Percentiles rank a stretch among this genome's conserved stretches.
Conservation (phyloP, 2,329 filamentous ascomycete genomes). For the Hirsutella rhossiliensis region DNA sequence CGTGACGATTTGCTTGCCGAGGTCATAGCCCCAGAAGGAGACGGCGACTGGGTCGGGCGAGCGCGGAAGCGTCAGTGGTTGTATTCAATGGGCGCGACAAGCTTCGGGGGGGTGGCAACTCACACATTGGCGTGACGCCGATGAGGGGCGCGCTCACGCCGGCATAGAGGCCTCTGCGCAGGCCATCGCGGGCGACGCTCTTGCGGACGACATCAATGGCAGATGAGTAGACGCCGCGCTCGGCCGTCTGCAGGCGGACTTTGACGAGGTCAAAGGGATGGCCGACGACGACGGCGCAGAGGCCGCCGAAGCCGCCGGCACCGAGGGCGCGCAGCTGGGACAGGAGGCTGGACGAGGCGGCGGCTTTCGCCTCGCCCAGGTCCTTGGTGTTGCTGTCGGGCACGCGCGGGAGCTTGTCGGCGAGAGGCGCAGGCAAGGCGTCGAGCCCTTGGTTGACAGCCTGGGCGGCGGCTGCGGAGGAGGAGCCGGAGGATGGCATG, state of each 20-base stretch:
- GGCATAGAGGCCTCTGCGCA: slow-evolving; percentile 78
- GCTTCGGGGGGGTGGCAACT: slow-evolving; percentile 20
- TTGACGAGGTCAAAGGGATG: slow-evolving; percentile 98
- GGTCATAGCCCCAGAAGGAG: slow-evolving; percentile 78
- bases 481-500: slow-evolving; percentile 4
- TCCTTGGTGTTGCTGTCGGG: slow-evolving; percentile 26
- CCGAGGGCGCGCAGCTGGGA: slow-evolving; percentile 65
- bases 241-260: slow-evolving; percentile 90
- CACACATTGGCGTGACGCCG: slow-evolving; percentile 98
- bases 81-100: background rate
- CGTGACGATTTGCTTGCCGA: slow-evolving; percentile 82
- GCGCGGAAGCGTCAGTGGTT: background rate
- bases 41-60: slow-evolving; percentile 47
- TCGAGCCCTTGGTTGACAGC: slow-evolving; percentile 10
- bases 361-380: slow-evolving; percentile 26
- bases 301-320: slow-evolving; percentile 83
- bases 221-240: slow-evolving; percentile 80
- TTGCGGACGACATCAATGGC: slow-evolving; percentile 87
- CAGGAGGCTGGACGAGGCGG: slow-evolving; percentile 22
- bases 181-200: slow-evolving; percentile 76
- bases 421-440: slow-evolving; percentile 17
- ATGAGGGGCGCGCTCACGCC: slow-evolving; percentile 90
- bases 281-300: slow-evolving; percentile 88
- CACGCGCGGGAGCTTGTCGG: slow-evolving; percentile 32
- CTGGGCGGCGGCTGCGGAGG: slow-evolving; percentile 8